Base-by-base conservation (phyloP, 768 basidiomycete species). In the Trametes cubensis region DNA sequence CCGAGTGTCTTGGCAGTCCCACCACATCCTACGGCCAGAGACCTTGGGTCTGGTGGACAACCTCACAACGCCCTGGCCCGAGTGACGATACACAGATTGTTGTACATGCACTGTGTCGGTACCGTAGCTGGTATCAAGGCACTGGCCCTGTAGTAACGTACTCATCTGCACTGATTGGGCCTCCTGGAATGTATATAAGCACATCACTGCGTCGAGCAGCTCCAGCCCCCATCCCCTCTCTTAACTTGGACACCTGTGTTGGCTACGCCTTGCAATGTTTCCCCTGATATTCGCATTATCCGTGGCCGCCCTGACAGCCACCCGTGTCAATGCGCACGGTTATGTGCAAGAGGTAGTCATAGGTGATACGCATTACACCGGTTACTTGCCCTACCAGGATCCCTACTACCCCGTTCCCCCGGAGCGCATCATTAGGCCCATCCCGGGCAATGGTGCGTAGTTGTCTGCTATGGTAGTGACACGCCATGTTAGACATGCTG, bases 401-500 rank as follows among this genome's bases (percentile, higher is more conserved):
- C 76, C 75, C 25, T 77, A 74, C 65, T 70, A 66, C 50, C 73
- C 78, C 4, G 57, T 68, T 4, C 78, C 78, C 13, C 56, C 45
- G 20, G 45, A 78, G 41, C 70, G 80, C 13, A 79, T 81, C 64
- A 73, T 81, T 55, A 75, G 80, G 13, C 68, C 69, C n/a, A 76
- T 81, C 38, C 78, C 78, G 41, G 76, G 78, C 60, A 78, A 78
- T 47, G 76, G 78, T 77, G 42, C 50, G 71, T 64, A 14, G 21
- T 15, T 21, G 11, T 21, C 8, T 46, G 2, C 3, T 23, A 3
- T 23, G 5, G 34, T 34, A 34, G 34, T 5, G 34, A 34, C 34
- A 34, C 10, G 34, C 10, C 34, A 34, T 34, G 34, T 34, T 34
- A 6, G 10, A 2, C 34, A 34, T 34, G 34, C 34, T 34, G 10